Evolutionary conservation across 371 early-diverging fungal genomes (phyloP).

Genomic region (Circinella minor): DNA sequence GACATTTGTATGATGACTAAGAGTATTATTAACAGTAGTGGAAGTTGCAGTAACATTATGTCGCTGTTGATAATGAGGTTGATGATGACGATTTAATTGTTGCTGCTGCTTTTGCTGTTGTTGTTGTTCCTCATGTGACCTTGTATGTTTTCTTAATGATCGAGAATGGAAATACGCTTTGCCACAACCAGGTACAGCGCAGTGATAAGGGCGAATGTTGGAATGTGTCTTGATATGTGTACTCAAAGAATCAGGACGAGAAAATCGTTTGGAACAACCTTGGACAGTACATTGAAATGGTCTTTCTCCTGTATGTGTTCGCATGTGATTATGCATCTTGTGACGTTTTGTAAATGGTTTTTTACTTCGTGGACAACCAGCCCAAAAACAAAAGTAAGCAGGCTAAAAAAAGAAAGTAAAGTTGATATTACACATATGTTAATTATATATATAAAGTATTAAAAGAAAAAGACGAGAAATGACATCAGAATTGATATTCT

Average conservation of each 20-base stretch:
- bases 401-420: constrained; percentile 36
- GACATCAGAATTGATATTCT: not conserved
- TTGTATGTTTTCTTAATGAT: constrained; percentile 28
- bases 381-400: constrained; percentile 84
- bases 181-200: constrained; percentile 21
- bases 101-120: constrained; percentile 16
- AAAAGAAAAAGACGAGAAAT: not conserved
- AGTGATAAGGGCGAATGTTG: constrained; percentile 64
- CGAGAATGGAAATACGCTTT: constrained; percentile 33
- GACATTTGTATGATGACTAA: no score
- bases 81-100: constrained; percentile 25
- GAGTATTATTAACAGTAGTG: no score
- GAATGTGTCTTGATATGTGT: constrained; percentile 91
- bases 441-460: not conserved
- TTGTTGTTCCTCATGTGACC: constrained; percentile 27
- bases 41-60: not conserved
- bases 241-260: constrained; percentile 86
- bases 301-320: constrained; percentile 87
- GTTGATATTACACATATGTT: not conserved
- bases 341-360: constrained; percentile 90
- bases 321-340: constrained; percentile 88
- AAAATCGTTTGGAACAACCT: constrained; percentile 83
- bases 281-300: constrained; percentile 59
- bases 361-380: constrained; percentile 73
- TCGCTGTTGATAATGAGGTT: constrained; percentile 19